Conservation (phyloP, 306 rosid genomes). For the Prunus kanzakura region DNA sequence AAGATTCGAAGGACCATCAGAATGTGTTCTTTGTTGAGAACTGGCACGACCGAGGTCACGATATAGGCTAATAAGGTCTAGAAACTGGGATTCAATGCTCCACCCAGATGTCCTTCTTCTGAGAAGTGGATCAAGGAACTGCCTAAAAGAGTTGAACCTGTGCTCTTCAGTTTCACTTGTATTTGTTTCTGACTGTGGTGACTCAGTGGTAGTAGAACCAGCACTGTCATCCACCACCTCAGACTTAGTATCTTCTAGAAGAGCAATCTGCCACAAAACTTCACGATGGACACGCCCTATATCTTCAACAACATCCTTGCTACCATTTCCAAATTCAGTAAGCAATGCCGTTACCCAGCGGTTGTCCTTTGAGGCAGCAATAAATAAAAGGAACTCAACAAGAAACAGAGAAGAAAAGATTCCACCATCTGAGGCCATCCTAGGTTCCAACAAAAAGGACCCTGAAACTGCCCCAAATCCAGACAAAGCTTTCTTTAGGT, state of each 20-base stretch:
- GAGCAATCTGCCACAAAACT: slow-evolving; percentile 89
- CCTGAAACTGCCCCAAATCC: slow-evolving; percentile 62
- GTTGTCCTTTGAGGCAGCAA: slow-evolving; percentile 95
- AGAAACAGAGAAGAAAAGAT: slow-evolving; percentile 71
- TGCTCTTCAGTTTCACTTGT: slow-evolving; percentile 78
- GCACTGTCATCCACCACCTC: slow-evolving; percentile 59
- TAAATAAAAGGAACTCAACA: slow-evolving; percentile 88
- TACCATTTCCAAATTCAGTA: slow-evolving; percentile 77
- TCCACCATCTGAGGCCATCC: slow-evolving; percentile 57
- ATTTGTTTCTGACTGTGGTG: slow-evolving; percentile 60
- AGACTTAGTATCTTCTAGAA: slow-evolving; percentile 74
- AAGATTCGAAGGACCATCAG: slow-evolving; percentile 48
- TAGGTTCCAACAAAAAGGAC: slow-evolving; percentile 67
- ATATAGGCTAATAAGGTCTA: slow-evolving; percentile 80
- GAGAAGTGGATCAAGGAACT: slow-evolving; percentile 81
- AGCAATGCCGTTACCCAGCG: slow-evolving; percentile 91
- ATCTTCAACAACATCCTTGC: slow-evolving; percentile 86
- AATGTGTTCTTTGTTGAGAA: slow-evolving; percentile 59
- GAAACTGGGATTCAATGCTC: slow-evolving; percentile 93
- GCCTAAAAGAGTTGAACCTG: slow-evolving; percentile 87
- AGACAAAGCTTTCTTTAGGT: slow-evolving; percentile 71
- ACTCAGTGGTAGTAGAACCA: slow-evolving; percentile 59
- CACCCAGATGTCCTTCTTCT: slow-evolving; percentile 87
- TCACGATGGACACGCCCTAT: slow-evolving; percentile 82
- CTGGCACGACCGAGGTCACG: slow-evolving; percentile 85